phyloP scores from a whole-genome alignment of 139 green algal genomes.

The Coccomyxa sp. region DNA sequence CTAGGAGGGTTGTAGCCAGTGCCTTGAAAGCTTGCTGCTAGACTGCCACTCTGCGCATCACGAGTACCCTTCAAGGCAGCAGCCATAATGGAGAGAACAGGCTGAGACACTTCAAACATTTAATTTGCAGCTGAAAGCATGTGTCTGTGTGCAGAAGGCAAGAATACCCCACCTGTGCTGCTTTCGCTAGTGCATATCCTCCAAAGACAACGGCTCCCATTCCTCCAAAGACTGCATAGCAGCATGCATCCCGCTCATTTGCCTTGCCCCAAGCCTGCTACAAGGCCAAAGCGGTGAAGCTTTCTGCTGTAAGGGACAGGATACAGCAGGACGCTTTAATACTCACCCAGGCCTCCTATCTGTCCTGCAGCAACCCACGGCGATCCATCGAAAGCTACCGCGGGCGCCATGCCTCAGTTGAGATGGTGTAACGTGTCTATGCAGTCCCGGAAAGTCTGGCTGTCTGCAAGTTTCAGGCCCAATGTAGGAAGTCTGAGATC shows the following conservation, averaged over 20 bases:
- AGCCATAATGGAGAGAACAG: too few relatives aligned
- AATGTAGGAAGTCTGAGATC: neutral
- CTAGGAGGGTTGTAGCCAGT: too few relatives aligned
- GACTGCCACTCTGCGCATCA: too few relatives aligned
- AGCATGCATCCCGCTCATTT: too few relatives aligned
- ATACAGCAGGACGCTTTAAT: neutral
- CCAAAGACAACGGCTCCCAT: neutral
- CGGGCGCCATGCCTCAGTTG: neutral
- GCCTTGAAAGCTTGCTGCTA: too few relatives aligned
- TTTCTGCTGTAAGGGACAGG: neutral
- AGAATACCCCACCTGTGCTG: neutral
- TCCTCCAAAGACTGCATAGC: neutral
- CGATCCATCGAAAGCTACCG: neutral
- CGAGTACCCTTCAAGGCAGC: too few relatives aligned
- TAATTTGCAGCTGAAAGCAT: too few relatives aligned
- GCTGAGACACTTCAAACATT: too few relatives aligned
- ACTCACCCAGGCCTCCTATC: neutral
- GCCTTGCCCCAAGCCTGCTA: too few relatives aligned
- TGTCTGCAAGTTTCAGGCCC: neutral
- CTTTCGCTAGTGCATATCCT: neutral
- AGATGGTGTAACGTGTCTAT: neutral
- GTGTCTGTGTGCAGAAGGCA: too few relatives aligned
- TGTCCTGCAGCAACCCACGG: neutral
- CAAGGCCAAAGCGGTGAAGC: neutral
- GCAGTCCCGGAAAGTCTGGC: neutral